Evolutionary conservation across 176 grass and related monocot genomes (phyloP).

Genomic region (Triticum aestivum): IWGSC_CS_RefSeq_v2.1 NC_057808.1:562276629-562277128

Average conservation of each 20-base stretch:
- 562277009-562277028: not conserved
- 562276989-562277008: not conserved
- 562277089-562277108: rapidly evolving
- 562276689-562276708: slow-evolving; percentile 28
- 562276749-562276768: slow-evolving; percentile 53
- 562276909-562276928: slow-evolving; percentile 16
- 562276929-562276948: not conserved
- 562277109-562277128: slow-evolving; percentile 3
- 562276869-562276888: not conserved
- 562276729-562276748: not conserved
- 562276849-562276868: not conserved
- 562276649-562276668: not conserved
- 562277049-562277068: slow-evolving; percentile 37
- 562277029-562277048: not conserved
- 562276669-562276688: slow-evolving; percentile 13
- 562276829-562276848: not conserved
- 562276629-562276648: not conserved
- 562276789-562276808: not conserved
- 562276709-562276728: not conserved
- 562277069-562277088: slow-evolving; percentile 32
- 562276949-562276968: not conserved
- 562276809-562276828: not conserved
- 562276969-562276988: not conserved
- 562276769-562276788: not conserved
- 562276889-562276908: slow-evolving; percentile 18